These are phyloP conservation scores for Grifola frondosa DNA, from an alignment of 1,284 basidiomycete species.

Conservation along the genomic window DNA sequence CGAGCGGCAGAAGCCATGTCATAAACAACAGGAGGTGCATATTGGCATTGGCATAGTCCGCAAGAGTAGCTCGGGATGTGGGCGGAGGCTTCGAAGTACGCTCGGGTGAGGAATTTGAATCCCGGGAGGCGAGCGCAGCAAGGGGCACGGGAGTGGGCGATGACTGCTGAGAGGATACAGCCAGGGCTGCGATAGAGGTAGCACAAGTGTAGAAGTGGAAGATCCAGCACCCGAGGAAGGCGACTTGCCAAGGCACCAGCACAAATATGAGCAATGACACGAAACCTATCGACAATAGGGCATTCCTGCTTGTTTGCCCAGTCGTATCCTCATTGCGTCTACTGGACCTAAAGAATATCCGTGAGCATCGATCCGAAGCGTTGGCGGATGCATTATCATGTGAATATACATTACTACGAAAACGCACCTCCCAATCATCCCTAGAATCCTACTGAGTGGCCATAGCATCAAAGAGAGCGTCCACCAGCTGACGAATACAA, in stretches of 20 bases:
- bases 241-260: constrained; percentile 88
- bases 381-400: constrained; percentile 5
- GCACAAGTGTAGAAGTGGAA: constrained; percentile 72
- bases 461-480: constrained; percentile 19
- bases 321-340: constrained; percentile 38
- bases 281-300: constrained; percentile 56
- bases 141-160: constrained; percentile 15
- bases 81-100: background rate
- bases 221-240: constrained; percentile 79
- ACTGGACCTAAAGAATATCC: background rate
- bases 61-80: background rate
- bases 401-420: too few relatives aligned
- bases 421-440: constrained; percentile 42
- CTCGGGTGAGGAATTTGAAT: background rate
- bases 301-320: constrained; percentile 40
- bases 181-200: constrained; percentile 21
- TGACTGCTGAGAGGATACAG: constrained; percentile 3
- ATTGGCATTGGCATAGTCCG: constrained; percentile 46
- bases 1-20: constrained; percentile 81
- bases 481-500: constrained; percentile 62
- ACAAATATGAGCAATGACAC: constrained; percentile 70
- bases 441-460: constrained; percentile 12
- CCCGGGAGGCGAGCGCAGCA: background rate
- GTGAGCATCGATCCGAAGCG: background rate
- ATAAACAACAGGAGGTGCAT: constrained; percentile 73